Percentiles rank a stretch among this genome's conserved stretches.
These are phyloP conservation scores for Collybiopsis confluens DNA, from an alignment of 768 basidiomycete genomes.

Conservation along the genomic window DNA sequence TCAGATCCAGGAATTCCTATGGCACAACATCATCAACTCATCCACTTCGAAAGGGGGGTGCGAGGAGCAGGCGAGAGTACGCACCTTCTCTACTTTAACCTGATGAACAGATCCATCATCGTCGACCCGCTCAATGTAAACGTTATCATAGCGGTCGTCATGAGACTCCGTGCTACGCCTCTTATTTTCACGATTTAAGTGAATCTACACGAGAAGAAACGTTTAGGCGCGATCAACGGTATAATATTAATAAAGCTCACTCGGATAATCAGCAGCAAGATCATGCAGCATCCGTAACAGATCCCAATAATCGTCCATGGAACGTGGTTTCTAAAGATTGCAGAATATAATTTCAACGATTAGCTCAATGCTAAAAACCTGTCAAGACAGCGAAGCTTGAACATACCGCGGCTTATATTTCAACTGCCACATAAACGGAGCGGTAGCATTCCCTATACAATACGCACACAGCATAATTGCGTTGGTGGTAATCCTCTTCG, in stretches of 20 bases:
- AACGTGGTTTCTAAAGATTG: constrained; percentile 50
- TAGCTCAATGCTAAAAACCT: no score
- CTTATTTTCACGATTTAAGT: constrained; percentile 59
- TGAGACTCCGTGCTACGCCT: constrained; percentile 52
- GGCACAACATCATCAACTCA: constrained; percentile 2
- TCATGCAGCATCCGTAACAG: constrained; percentile 52
- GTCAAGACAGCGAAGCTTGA: no score
- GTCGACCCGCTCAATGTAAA: constrained; percentile 49
- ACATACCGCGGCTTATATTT: constrained; percentile 61
- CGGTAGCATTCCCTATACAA: constrained; percentile 54
- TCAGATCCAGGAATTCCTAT: constrained; percentile 70
- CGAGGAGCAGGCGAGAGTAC: constrained; percentile 11
- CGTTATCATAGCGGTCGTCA: constrained; percentile 53
- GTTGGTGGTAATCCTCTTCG: constrained; percentile 62
- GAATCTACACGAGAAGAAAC: background rate
- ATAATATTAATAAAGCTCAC: no score
- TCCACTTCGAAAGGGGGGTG: background rate
- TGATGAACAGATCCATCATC: constrained; percentile 48
- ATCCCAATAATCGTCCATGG: constrained; percentile 76
- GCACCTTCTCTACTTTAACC: constrained; percentile 64
- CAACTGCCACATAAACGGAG: constrained; percentile 72
- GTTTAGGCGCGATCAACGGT: no score
- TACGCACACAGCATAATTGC: constrained; percentile 74
- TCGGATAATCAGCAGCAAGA: constrained; percentile 45
- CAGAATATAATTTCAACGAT: background rate